These are phyloP conservation scores for Petunia axillaris DNA, from an alignment of 257 asterid species.

Conservation along the genomic window DNA sequence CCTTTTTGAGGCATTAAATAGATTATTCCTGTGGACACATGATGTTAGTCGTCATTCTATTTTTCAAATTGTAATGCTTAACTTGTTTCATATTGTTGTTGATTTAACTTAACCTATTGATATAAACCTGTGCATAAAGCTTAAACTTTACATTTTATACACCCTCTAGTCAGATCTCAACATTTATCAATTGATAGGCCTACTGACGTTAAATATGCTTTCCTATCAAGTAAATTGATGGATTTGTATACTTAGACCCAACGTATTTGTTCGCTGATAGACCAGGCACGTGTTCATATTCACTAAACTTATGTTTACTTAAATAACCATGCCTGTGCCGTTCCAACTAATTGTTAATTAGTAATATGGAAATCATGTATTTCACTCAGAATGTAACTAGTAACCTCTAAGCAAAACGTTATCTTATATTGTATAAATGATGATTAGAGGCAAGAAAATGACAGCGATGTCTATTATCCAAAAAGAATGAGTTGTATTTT, in stretches of 20 bases:
- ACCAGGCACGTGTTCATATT: background rate
- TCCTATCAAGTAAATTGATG: constrained; percentile 8
- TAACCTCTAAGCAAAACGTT: background rate
- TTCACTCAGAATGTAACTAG: background rate
- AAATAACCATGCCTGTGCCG: background rate
- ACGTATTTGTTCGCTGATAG: background rate
- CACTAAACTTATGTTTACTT: background rate
- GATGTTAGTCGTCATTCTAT: background rate
- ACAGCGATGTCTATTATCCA: background rate
- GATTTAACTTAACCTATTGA: no score
- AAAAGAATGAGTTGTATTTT: background rate
- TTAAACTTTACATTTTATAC: constrained; percentile 2
- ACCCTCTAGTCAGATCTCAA: background rate
- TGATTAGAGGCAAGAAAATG: background rate
- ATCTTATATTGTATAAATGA: background rate
- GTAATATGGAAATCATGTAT: background rate
- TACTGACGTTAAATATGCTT: background rate
- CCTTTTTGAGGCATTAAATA: no score
- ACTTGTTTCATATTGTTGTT: background rate
- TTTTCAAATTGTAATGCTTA: background rate
- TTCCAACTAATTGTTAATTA: background rate
- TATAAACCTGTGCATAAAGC: no score
- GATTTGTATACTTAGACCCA: background rate
- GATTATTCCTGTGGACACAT: background rate
- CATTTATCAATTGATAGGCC: background rate